Base-by-base conservation (phyloP, 352 stramenopile genomes). In the Globisporangium carolinianum region DNA sequence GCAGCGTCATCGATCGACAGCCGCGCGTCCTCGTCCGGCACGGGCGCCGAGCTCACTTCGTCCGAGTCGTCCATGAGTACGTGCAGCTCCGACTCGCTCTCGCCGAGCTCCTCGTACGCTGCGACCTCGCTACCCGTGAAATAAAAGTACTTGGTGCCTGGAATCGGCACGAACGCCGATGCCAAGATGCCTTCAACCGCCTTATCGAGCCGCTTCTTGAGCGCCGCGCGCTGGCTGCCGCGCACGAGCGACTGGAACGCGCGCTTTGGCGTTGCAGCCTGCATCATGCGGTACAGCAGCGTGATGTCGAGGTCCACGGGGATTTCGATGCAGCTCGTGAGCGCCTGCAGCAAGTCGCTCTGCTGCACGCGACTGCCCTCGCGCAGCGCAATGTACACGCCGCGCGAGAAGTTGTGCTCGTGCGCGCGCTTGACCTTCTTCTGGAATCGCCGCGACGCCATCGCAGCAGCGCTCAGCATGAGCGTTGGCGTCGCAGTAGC, bases 371-470 rank as follows among this genome's bases (percentile, higher is more conserved):
- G 53, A n/a, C 72, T 75, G 24, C 79, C 80, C 66, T 91, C 80
- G 35, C 86, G 77, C 14, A 95, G 58, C 8, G 85, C 74, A 39
- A 92, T 78, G 55, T 95, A 94, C 37, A 95, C 83, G 50, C 84
- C 86, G 53, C 85, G 79, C 47, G 86, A 93, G 54, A 95, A 95
- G 50, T 94, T 95, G 59, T 93, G 82, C 48, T 95, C 84, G 49
- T 95, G 86, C 0, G 85, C 86, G 39, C 78, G 76, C 60, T 92
- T 94, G 4, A 95, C 71, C 47, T 89, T 87, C 57, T 91, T 90
- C 47, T 79, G 73, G 58, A 92, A 95, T 12, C 73, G 75, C 52
- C 62, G 60, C 51, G 71, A 79, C 2, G 69, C 68, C 35, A 82
- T 61, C 54, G 70, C 55, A 52, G 65, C 72, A 18, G 67, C 58